A percentile compares a stretch with the other conserved stretches of the same genome.
Conservation (phyloP, 1,139 yeast genomes). For the Protomyces arabidopsidicola region DNA sequence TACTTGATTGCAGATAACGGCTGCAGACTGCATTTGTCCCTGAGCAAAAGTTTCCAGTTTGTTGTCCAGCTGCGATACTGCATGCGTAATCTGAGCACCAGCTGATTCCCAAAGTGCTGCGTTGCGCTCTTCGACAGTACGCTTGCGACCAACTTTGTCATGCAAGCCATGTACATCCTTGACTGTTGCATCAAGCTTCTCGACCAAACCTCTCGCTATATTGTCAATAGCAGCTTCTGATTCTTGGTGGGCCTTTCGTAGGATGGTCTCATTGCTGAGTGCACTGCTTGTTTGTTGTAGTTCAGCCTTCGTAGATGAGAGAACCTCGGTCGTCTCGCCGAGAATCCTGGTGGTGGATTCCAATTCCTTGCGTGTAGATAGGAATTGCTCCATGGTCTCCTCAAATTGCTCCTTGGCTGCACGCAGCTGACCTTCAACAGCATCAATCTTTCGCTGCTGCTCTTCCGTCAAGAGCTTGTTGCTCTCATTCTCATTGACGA, state of each 20-base stretch:
- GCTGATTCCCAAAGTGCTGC: slow-evolving; percentile 31
- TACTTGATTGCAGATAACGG: slow-evolving; percentile 10
- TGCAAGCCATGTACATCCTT: slow-evolving; percentile 36
- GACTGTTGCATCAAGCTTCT: slow-evolving; percentile 36
- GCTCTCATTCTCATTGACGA: slow-evolving; percentile 50
- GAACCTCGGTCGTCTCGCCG: slow-evolving; percentile 32
- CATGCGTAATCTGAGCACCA: slow-evolving; percentile 28
- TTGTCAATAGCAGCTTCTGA: slow-evolving; percentile 37
- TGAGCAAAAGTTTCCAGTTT: slow-evolving; percentile 23
- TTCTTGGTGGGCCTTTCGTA: slow-evolving; percentile 38
- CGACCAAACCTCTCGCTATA: slow-evolving; percentile 37
- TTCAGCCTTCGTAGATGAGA: slow-evolving; percentile 34
- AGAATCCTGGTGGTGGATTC: slow-evolving; percentile 35
- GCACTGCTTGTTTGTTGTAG: slow-evolving; percentile 27
- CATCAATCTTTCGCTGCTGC: slow-evolving; percentile 46
- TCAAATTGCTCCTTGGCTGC: slow-evolving; percentile 39
- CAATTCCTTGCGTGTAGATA: slow-evolving; percentile 36
- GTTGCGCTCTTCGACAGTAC: slow-evolving; percentile 32
- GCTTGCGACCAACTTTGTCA: slow-evolving; percentile 34
- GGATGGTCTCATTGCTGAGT: slow-evolving; percentile 35
- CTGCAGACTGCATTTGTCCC: background rate
- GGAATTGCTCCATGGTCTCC: slow-evolving; percentile 35
- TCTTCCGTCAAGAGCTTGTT: slow-evolving; percentile 47
- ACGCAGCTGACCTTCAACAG: slow-evolving; percentile 47
- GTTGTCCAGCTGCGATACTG: slow-evolving; percentile 30